Conservation (phyloP, 768 basidiomycete species). For the Boletus sensibilis region DNA sequence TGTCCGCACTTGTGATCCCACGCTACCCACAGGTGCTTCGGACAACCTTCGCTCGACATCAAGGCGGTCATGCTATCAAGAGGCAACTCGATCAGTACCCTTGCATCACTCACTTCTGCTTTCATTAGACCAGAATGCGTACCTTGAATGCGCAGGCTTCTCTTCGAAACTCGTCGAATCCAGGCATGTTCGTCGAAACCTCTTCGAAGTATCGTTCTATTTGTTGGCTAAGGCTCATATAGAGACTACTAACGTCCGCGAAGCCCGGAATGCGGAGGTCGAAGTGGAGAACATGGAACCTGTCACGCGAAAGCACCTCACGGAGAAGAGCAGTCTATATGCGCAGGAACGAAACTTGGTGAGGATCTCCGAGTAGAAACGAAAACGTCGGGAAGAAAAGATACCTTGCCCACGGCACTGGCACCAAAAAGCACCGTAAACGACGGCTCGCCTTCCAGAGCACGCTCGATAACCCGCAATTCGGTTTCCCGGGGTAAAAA, state of each 20-base stretch:
- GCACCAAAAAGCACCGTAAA: slow-evolving; percentile 82
- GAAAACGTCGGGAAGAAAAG: background rate
- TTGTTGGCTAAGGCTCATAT: slow-evolving; percentile 72
- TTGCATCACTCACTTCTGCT: background rate
- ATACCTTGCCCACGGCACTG: slow-evolving; percentile 77
- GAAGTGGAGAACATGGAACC: slow-evolving; percentile 80
- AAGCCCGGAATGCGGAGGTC: slow-evolving; percentile 84
- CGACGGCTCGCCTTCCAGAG: slow-evolving; percentile 65
- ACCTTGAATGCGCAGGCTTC: slow-evolving; percentile 83
- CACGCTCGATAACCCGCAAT: slow-evolving; percentile 60
- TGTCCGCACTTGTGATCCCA: slow-evolving; percentile 58
- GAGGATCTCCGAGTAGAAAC: slow-evolving; percentile 2
- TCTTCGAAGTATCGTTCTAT: slow-evolving; percentile 80
- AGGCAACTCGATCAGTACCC: slow-evolving; percentile 3
- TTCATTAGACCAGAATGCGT: background rate
- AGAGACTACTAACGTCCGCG: slow-evolving; percentile 75
- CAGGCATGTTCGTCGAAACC: slow-evolving; percentile 54
- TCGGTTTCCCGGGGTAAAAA: slow-evolving; percentile 73
- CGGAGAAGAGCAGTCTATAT: slow-evolving; percentile 71
- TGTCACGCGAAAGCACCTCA: slow-evolving; percentile 66
- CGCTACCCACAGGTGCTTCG: slow-evolving; percentile 42
- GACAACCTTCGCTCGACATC: slow-evolving; percentile 63
- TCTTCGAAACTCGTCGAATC: slow-evolving; percentile 70
- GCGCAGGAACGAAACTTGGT: background rate
- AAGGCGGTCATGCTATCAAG: slow-evolving; percentile 68